Base-by-base conservation (phyloP, 495 filamentous ascomycete genomes). In the Xanthoparmelia taractica region DNA sequence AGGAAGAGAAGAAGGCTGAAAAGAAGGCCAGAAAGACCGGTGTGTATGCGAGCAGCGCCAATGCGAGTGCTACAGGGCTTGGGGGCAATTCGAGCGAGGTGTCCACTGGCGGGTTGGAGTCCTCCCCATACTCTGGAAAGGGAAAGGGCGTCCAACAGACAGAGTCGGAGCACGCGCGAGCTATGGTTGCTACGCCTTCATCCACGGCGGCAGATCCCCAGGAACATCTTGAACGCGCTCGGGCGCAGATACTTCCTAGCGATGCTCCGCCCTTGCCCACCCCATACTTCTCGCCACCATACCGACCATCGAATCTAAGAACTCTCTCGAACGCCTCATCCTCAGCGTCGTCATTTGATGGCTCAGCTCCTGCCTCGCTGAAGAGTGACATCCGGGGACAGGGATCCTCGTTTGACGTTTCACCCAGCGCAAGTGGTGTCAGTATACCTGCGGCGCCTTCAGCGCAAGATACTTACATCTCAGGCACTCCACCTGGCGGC, bases 281-380 rank as follows among this genome's bases (percentile, higher is more conserved):
- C 60, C 71, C 72, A 1, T 71, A 68, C 43, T 67, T 50, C 13
- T 58, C 71, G 56, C 25, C 77, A 67, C 72, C 80, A 48, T 65
- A 76, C 61, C 70, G 79, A 50, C 80, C 85, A 31, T 89, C 87
- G 18, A 88, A 91, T 69, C 78, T 93, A 7, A 81, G 90, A 8
- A 86, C 91, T 59, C 85, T 92, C 72, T 92, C 89, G 57, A 93
- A 86, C 67, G 87, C 89, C 6, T 94, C 91, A 4, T 94, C 90
- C 1, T 82, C 88, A 6, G 82, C 86, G 18, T 95, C 91, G 3
- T 92, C 89, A 0, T 75, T 87, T 13, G 76, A 84, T 27, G 89
- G 91, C 57, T 88, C 83, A 20, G 75, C 78, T 20, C 76, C 81
- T 3, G 87, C 82, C 3, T 71, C 85, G 70, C 65, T 85, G 69